Evolutionary conservation across 148 eudicot genomes (phyloP).

Genomic region (Suaeda aralocaspica): DNA sequence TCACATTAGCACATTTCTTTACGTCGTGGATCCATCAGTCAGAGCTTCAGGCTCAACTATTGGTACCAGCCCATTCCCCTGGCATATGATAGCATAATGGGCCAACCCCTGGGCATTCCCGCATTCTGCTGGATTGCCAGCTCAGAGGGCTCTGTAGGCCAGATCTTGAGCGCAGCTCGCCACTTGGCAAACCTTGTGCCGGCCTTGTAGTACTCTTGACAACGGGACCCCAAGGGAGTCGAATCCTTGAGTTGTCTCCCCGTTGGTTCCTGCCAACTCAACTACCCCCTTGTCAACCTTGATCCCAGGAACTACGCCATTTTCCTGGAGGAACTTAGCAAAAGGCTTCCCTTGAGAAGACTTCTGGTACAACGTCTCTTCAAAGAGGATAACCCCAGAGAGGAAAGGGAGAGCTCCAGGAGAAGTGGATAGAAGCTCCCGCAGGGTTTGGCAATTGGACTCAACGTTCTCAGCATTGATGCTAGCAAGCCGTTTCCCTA

Average conservation of each 20-base stretch:
- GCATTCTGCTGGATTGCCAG: slow-evolving; percentile 81
- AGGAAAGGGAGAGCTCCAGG: slow-evolving; percentile 62
- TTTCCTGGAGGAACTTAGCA: slow-evolving; percentile 57
- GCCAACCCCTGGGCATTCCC: slow-evolving; percentile 89
- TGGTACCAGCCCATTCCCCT: slow-evolving; percentile 81
- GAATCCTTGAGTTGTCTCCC: slow-evolving; percentile 85
- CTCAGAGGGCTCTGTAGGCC: slow-evolving; percentile 74
- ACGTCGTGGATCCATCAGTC: slow-evolving; percentile 72
- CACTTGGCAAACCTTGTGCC: slow-evolving; percentile 97
- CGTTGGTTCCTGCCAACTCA: slow-evolving; percentile 75
- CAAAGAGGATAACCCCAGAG: slow-evolving; percentile 88
- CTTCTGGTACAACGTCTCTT: slow-evolving; percentile 81
- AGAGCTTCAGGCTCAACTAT: slow-evolving; percentile 86
- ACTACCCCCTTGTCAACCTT: slow-evolving; percentile 88
- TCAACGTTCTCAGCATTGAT: slow-evolving; percentile 79
- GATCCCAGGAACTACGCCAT: slow-evolving; percentile 78
- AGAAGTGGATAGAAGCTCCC: slow-evolving; percentile 75
- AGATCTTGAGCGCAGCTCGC: slow-evolving; percentile 91
- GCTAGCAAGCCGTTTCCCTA: slow-evolving; percentile 73
- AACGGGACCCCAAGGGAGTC: slow-evolving; percentile 75
- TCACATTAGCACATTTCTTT: slow-evolving; percentile 72
- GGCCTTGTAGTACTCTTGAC: slow-evolving; percentile 73
- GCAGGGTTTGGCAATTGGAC: slow-evolving; percentile 78
- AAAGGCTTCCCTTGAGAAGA: slow-evolving; percentile 71
- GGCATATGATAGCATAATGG: slow-evolving; percentile 80